Percentiles rank a stretch among this genome's conserved stretches.
Conservation (phyloP, 768 basidiomycete species). For the Ephemerocybe angulata region DNA sequence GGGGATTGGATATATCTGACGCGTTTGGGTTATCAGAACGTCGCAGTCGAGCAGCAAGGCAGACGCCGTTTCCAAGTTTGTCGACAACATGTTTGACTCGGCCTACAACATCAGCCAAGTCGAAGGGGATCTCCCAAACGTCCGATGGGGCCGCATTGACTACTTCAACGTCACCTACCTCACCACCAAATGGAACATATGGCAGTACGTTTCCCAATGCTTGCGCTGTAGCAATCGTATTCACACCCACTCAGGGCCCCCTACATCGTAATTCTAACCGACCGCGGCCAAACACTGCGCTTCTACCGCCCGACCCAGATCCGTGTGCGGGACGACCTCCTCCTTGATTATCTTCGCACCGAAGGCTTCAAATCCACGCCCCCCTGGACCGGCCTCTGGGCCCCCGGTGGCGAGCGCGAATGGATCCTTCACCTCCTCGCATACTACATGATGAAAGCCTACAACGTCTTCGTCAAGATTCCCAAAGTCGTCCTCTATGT, state of each 20-base stretch:
- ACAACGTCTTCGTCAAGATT: conserved; percentile 48
- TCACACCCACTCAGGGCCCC: conserved; percentile 56
- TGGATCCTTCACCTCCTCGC: conserved; percentile 62
- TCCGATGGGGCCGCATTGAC: conserved; percentile 84
- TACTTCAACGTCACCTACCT: conserved; percentile 79
- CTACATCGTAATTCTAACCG: conserved; percentile 61
- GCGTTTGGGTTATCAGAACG: conserved; percentile 32
- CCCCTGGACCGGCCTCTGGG: conserved; percentile 66
- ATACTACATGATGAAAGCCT: conserved; percentile 42
- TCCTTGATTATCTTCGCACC: conserved; percentile 64
- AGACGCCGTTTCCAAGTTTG: conserved; percentile 64
- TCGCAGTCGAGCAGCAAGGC: conserved; percentile 54
- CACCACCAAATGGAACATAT: conserved; percentile 83
- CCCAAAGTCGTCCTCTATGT: conserved; percentile 75
- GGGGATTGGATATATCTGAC: neutral
- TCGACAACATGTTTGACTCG: conserved; percentile 72
- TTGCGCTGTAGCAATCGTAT: neutral
- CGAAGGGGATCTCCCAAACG: conserved; percentile 60
- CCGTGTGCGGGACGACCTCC: conserved; percentile 51
- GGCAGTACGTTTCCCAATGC: conserved; percentile 57
- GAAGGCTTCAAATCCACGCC: conserved; percentile 61
- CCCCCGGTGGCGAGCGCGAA: conserved; percentile 76
- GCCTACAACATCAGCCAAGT: conserved; percentile 63
- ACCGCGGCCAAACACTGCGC: conserved; percentile 75
- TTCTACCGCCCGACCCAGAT: conserved; percentile 71